Percentiles rank a stretch among this genome's conserved stretches.
These are phyloP conservation scores for Echinochloa phyllopogon DNA, from an alignment of 176 grass and related monocot genomes.

Conservation along the genomic window DNA sequence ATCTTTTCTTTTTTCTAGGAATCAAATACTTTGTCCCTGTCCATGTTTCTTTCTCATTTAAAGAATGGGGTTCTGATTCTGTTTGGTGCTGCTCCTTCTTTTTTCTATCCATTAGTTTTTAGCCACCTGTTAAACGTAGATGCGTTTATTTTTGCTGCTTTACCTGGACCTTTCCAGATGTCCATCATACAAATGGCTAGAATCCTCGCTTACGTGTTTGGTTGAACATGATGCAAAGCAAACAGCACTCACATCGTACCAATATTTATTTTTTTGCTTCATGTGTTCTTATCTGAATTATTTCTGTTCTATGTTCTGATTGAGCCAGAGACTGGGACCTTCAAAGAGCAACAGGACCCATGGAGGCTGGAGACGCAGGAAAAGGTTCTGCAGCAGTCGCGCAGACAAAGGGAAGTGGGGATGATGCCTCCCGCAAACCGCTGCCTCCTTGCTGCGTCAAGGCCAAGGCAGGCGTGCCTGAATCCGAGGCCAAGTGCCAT, in stretches of 20 bases:
- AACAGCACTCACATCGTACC: neutral
- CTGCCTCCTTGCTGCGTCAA: constrained; percentile 88
- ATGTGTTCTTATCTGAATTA: neutral
- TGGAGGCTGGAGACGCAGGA: constrained; percentile 77
- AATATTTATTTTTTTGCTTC: neutral
- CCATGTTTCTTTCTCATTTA: neutral
- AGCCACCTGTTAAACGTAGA: neutral
- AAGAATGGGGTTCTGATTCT: neutral
- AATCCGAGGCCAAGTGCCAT: constrained; percentile 74
- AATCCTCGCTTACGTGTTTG: neutral
- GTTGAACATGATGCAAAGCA: neutral
- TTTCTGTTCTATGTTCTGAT: neutral
- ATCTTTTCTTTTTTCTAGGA: neutral
- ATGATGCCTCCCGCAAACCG: constrained; percentile 37
- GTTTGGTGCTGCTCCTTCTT: neutral
- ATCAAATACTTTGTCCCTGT: neutral
- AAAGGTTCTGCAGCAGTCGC: constrained; percentile 49
- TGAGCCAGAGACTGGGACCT: constrained; percentile 69
- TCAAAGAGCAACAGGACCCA: constrained; percentile 56
- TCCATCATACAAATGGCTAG: neutral
- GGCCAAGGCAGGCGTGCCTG: constrained; percentile 58
- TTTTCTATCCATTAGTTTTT: neutral
- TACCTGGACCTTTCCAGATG: neutral
- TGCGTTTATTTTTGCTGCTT: neutral
- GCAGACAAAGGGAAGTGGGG: constrained; percentile 63